Conservation (phyloP, 331 rosid genomes). For the Rhamnella rubrinervis region DNA sequence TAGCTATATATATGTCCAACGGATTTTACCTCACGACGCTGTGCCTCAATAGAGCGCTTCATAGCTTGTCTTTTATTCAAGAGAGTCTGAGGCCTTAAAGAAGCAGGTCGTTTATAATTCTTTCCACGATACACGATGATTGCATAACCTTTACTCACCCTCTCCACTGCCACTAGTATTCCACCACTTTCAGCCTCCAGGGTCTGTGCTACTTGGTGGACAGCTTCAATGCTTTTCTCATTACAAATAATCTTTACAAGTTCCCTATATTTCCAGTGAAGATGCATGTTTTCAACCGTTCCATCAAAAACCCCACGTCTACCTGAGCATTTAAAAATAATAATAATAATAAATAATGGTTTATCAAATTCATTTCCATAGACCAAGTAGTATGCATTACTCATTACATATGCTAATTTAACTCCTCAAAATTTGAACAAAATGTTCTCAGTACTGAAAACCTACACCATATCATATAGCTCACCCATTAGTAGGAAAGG, state of each 20-base stretch:
- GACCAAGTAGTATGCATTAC: constrained; percentile 3
- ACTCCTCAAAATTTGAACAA: background rate
- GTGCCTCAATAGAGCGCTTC: constrained; percentile 81
- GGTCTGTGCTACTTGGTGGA: constrained; percentile 60
- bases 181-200: constrained; percentile 97
- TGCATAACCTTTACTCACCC: constrained; percentile 73
- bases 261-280: constrained; percentile 98
- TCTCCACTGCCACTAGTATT: constrained; percentile 80
- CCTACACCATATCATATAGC: constrained; percentile 22
- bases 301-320: constrained; percentile 92
- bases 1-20: too few species aligned
- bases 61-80: constrained; percentile 68
- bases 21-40: constrained; percentile 72
- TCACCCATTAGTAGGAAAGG: constrained; percentile 91
- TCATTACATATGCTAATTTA: background rate
- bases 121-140: constrained; percentile 93
- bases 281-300: constrained; percentile 97
- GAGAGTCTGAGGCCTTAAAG: constrained; percentile 85
- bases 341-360: background rate
- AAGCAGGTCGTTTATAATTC: constrained; percentile 75
- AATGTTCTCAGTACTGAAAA: constrained; percentile 4
- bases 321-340: constrained; percentile 52
- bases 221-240: constrained; percentile 45
- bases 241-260: constrained; percentile 77
- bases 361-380: constrained; percentile 12